Evolutionary conservation across 306 rosid species (phyloP).

Genomic region (Begonia fuchsioides): DNA sequence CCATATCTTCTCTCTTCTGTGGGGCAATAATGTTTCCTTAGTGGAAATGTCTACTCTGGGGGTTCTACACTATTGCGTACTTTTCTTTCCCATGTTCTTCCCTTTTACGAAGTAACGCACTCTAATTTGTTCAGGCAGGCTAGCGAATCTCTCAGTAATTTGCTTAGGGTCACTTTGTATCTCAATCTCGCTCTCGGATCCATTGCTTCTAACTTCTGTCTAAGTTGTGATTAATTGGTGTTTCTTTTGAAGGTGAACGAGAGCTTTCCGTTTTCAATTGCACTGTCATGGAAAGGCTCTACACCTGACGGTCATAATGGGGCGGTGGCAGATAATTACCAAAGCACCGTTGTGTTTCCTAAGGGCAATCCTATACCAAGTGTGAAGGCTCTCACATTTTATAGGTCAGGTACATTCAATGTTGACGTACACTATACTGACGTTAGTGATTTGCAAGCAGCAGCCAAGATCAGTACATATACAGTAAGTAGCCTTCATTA

Average conservation of each 20-base stretch:
- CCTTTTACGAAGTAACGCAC: no score
- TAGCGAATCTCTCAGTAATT: no score
- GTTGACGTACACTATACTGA: conserved; percentile 66
- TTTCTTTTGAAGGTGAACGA: conserved; percentile 53
- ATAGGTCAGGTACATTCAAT: conserved; percentile 50
- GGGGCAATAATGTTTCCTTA: no score
- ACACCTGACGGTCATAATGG: conserved; percentile 51
- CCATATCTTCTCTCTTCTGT: background rate
- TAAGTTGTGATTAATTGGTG: background rate
- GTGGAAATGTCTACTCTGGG: no score
- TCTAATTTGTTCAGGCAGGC: no score
- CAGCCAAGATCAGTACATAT: conserved; percentile 53
- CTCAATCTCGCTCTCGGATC: no score
- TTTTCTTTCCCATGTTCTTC: no score
- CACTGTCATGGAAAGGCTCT: conserved; percentile 72
- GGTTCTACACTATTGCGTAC: no score
- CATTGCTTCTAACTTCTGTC: no score
- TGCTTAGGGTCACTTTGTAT: no score
- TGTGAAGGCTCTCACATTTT: conserved; percentile 57
- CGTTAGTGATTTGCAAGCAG: conserved; percentile 29
- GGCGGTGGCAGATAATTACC: conserved; percentile 34
- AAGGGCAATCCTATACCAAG: conserved; percentile 81
- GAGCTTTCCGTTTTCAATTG: conserved; percentile 62
- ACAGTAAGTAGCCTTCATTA: conserved; percentile 28
- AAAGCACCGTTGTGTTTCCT: conserved; percentile 45